Evolutionary conservation across 2,329 filamentous ascomycete species (phyloP).

Genomic region (Venturia nashicola): DNA sequence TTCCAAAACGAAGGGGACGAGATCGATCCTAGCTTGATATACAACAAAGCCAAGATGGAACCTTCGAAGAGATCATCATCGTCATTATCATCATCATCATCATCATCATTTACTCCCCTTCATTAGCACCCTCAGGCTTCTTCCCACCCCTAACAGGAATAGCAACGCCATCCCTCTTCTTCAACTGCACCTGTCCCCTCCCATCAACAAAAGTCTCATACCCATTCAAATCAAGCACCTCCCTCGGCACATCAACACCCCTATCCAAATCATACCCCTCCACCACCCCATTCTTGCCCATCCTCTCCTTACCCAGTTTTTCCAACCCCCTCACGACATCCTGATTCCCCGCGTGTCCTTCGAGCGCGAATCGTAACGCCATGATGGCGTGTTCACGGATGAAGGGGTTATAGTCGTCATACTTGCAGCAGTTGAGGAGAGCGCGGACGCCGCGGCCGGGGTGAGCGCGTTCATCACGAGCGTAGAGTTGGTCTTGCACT

Average conservation of each 20-base stretch:
- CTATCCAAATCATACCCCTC: not conserved
- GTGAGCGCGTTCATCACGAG: constrained; percentile 22
- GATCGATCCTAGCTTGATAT: too few relatives aligned
- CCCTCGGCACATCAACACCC: constrained; percentile 9
- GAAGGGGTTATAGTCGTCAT: constrained; percentile 88
- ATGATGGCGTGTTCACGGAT: constrained; percentile 66
- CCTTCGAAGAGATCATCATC: not conserved
- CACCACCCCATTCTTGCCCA: not conserved
- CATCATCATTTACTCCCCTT: not conserved
- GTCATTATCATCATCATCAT: too few relatives aligned
- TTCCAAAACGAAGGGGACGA: not conserved
- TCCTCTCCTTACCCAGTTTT: not conserved
- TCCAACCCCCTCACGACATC: constrained; percentile 55
- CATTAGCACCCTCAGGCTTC: not conserved
- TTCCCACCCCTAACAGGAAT: not conserved
- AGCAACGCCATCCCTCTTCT: constrained; percentile 3
- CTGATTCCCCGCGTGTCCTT: constrained; percentile 62
- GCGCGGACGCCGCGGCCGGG: constrained; percentile 68
- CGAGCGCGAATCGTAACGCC: constrained; percentile 45
- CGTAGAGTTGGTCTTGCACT: constrained; percentile 80
- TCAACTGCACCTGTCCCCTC: constrained; percentile 10
- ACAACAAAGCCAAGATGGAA: not conserved
- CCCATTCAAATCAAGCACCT: constrained; percentile 11
- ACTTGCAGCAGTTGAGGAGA: constrained; percentile 76
- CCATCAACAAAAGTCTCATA: constrained; percentile 11